A percentile compares a stretch with the other conserved stretches of the same genome.
These are phyloP conservation scores for Populus hybrid DNA, from an alignment of 441 rosid genomes.

Conservation along the genomic window DNA sequence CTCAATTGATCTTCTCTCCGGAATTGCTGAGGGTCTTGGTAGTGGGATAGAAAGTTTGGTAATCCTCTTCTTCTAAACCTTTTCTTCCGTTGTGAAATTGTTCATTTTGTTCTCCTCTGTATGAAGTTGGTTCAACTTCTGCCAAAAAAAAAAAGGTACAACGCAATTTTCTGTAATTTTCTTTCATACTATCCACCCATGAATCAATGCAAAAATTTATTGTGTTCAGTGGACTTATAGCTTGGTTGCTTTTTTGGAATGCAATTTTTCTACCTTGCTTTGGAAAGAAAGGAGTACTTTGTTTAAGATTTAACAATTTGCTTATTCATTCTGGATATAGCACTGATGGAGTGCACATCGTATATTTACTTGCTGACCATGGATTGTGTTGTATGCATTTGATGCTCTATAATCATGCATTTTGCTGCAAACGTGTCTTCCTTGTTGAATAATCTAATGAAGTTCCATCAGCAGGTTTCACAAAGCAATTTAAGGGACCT, in stretches of 20 bases:
- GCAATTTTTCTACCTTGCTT: not conserved
- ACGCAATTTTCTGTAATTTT: not conserved
- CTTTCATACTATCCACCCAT: not conserved
- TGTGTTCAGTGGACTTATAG: not conserved
- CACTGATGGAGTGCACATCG: not conserved
- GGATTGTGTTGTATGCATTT: not conserved
- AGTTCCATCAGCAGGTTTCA: conserved; percentile 52
- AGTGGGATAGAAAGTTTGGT: conserved; percentile 97
- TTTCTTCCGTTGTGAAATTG: not conserved
- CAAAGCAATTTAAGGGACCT: conserved; percentile 79
- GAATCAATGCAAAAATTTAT: not conserved
- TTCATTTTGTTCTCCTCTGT: not conserved
- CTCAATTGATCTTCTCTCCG: conserved; percentile 95
- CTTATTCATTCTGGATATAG: not conserved
- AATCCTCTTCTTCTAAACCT: conserved; percentile 26
- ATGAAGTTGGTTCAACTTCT: conserved; percentile 7
- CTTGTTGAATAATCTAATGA: conserved; percentile 3
- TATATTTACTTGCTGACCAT: not conserved
- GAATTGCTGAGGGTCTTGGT: conserved; percentile 92
- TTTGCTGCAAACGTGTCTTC: not conserved
- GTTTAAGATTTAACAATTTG: not conserved
- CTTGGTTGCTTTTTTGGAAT: not conserved
- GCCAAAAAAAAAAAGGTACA: not conserved
- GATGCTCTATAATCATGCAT: conserved; percentile 5
- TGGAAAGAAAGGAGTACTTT: not conserved